Conservation (phyloP, 1,284 basidiomycete species). For the Ganoderma lingzhi region DNA sequence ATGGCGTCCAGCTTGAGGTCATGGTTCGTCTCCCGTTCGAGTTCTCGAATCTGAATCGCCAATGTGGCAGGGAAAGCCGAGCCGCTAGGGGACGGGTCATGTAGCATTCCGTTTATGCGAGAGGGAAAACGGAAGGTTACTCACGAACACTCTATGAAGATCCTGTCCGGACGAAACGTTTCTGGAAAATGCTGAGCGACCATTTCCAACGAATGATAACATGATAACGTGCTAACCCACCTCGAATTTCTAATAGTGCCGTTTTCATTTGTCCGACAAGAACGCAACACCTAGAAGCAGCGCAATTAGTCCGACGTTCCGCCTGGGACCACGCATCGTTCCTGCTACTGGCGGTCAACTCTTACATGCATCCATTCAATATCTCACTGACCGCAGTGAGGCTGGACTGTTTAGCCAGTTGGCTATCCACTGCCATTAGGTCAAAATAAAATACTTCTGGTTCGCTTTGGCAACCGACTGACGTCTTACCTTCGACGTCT, state of each 20-base stretch:
- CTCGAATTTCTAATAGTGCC: conserved; percentile 86
- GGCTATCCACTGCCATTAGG: conserved; percentile 72
- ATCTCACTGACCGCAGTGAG: conserved; percentile 90
- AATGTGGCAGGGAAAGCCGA: conserved; percentile 91
- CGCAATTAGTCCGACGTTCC: background rate
- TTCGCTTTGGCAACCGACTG: too few species aligned
- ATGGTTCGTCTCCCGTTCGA: conserved; percentile 78
- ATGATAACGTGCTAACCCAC: conserved; percentile 45
- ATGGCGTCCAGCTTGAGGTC: conserved; percentile 89
- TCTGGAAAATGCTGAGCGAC: conserved; percentile 52
- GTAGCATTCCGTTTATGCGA: conserved; percentile 13
- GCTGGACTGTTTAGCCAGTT: conserved; percentile 84
- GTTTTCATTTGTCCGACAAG: conserved; percentile 93
- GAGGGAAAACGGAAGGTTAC: conserved; percentile 36
- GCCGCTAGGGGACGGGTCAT: conserved; percentile 55
- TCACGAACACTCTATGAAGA: conserved; percentile 93
- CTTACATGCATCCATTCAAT: conserved; percentile 90
- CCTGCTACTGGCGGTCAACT: conserved; percentile 8
- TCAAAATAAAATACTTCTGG: background rate
- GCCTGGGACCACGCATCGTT: background rate
- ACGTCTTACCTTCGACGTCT: conserved; percentile 72
- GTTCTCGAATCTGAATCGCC: conserved; percentile 89
- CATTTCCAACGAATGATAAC: background rate
- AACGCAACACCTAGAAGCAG: conserved; percentile 77
- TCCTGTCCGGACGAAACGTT: conserved; percentile 83